Conservation (phyloP, 495 filamentous ascomycete genomes). For the Coniosporium apollinis region DNA sequence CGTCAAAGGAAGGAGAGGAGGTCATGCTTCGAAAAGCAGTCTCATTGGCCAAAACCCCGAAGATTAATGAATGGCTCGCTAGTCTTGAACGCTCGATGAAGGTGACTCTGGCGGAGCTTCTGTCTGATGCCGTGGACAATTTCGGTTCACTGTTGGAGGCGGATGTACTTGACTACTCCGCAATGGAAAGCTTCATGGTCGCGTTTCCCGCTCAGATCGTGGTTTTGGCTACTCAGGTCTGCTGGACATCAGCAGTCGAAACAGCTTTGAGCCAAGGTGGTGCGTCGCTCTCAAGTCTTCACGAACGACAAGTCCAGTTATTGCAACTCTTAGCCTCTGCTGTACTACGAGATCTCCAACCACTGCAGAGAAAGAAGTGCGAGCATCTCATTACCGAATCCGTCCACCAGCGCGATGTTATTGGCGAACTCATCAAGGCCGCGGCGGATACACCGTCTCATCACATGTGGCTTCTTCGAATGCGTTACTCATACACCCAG, state of each 20-base stretch:
- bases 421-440: slow-evolving; percentile 60
- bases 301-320: slow-evolving; percentile 59
- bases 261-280: slow-evolving; percentile 54
- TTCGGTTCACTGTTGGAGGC: slow-evolving; percentile 54
- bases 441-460: slow-evolving; percentile 66
- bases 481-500: slow-evolving; percentile 81
- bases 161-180: slow-evolving; percentile 43
- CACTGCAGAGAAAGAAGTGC: slow-evolving; percentile 82
- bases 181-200: slow-evolving; percentile 59
- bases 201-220: slow-evolving; percentile 87
- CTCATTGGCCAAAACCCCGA: slow-evolving; percentile 77
- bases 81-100: slow-evolving; percentile 91
- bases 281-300: slow-evolving; percentile 43
- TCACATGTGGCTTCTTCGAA: slow-evolving; percentile 88
- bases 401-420: slow-evolving; percentile 87
- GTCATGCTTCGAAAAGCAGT: slow-evolving; percentile 77
- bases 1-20: slow-evolving; percentile 87
- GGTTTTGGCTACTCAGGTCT: slow-evolving; percentile 84
- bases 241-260: slow-evolving; percentile 80
- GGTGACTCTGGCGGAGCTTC: slow-evolving; percentile 71
- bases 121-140: slow-evolving; percentile 68
- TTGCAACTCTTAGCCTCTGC: slow-evolving; percentile 69
- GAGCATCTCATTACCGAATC: slow-evolving; percentile 98
- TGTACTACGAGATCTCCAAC: slow-evolving; percentile 79
- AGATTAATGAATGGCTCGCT: slow-evolving; percentile 95